These are phyloP conservation scores for Melanogaster broomeanus DNA, from an alignment of 768 basidiomycete genomes.

Conservation along the genomic window DNA sequence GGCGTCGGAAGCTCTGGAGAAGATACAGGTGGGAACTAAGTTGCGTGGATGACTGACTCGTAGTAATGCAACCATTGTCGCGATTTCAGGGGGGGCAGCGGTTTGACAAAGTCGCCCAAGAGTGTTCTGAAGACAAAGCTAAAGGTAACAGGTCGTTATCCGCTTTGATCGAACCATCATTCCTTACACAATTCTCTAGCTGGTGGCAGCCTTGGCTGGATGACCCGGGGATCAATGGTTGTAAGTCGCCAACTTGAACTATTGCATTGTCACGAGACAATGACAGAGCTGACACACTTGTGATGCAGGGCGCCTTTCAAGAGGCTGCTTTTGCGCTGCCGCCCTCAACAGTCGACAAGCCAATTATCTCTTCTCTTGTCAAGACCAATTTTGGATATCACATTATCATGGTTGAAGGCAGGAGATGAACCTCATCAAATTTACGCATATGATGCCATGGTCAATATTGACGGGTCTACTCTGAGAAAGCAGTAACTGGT, in stretches of 20 bases:
- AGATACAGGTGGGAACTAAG: slow-evolving; percentile 60
- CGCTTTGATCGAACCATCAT: not conserved
- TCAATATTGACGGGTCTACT: slow-evolving; percentile 19
- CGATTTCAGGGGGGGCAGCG: slow-evolving; percentile 76
- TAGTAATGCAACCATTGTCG: not conserved
- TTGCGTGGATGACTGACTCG: not conserved
- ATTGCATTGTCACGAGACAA: slow-evolving; percentile 1
- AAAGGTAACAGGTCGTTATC: slow-evolving; percentile 51
- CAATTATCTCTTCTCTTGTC: slow-evolving; percentile 67
- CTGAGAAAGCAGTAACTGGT: slow-evolving; percentile 1
- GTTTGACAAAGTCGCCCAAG: slow-evolving; percentile 88
- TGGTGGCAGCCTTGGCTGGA: slow-evolving; percentile 87
- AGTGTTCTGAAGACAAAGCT: slow-evolving; percentile 90
- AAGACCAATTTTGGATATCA: slow-evolving; percentile 88
- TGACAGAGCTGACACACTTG: slow-evolving; percentile 2
- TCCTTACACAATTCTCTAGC: slow-evolving; percentile 40
- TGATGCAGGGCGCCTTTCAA: slow-evolving; percentile 66
- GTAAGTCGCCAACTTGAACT: slow-evolving; percentile 44
- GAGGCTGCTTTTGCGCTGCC: slow-evolving; percentile 83
- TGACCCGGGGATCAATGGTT: slow-evolving; percentile 84
- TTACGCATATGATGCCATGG: slow-evolving; percentile 1
- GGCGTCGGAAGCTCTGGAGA: slow-evolving; percentile 74
- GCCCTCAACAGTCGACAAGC: slow-evolving; percentile 82
- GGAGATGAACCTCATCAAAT: slow-evolving; percentile 44
- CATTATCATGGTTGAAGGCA: slow-evolving; percentile 89